Base-by-base conservation (phyloP, 768 basidiomycete genomes). In the Termitomyces sp. region DNA sequence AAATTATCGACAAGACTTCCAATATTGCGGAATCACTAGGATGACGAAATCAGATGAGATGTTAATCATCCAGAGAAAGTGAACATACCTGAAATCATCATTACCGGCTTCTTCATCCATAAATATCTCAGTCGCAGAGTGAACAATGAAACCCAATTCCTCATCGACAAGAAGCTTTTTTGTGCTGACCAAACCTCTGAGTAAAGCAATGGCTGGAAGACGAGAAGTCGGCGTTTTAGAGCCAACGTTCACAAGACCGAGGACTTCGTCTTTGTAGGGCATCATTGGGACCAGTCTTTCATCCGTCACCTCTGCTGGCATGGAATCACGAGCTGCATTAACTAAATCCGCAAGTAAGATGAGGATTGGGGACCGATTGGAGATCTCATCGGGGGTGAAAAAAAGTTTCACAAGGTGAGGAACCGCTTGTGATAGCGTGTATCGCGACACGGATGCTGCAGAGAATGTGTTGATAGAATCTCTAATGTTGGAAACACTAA, bases 331-430 rank as follows among this genome's bases (percentile, higher is more conserved):
- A 12, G 77, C 75, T 17, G 85, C 80, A 7, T 71, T 73, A 35
- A 88, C 74, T 26, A 91, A 64, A 42, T 89, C 87, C 2, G 83
- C 77, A 22, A 96, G 78, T 7, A 90, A 74, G 10, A 80, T 68
- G 15, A 94, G 73, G 22, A 87, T 80, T 0, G 88, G 75, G 1
- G 83, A 77, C 12, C 92, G 83, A 57, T 81, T 85, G 15, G 81
- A 72, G 1, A 77, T 71, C 64, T 93, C 89, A 51, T 81, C 82
- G 4, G 88, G 87, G 60, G 83, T 77, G 56, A 82, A 77, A 72
- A 90, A 95, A 42, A 92, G 75, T 55, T 75, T 77, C 58, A 87
- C 79, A n/a, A 97, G 77, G 65, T 90, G 88, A 3, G 90, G 85
- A 0, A 93, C 65, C 0, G 80, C 81, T 62, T 88, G 81, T 0